Conservation (phyloP, 345 rosid species). For the Aethionema arabicum region DNA sequence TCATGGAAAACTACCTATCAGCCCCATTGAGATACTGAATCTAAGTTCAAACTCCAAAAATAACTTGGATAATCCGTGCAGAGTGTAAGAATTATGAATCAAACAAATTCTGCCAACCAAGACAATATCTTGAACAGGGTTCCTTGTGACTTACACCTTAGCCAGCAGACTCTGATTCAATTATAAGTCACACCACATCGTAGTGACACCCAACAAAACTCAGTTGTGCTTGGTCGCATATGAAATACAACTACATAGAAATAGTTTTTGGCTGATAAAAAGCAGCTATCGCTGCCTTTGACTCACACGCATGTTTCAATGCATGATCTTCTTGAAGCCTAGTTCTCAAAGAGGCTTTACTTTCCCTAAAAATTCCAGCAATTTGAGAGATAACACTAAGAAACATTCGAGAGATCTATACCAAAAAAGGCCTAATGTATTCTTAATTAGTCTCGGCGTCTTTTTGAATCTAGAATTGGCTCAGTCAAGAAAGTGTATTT, state of each 20-base stretch:
- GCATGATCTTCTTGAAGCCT: too few species aligned
- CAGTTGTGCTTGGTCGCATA: background rate
- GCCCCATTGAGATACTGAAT: background rate
- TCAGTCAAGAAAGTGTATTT: background rate
- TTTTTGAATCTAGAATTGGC: background rate
- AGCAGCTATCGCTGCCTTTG: too few species aligned
- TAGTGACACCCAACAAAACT: constrained; percentile 1
- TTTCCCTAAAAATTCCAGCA: too few species aligned
- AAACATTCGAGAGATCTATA: too few species aligned
- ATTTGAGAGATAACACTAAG: too few species aligned
- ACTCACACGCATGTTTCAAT: too few species aligned
- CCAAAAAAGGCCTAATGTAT: too few species aligned
- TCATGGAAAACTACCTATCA: background rate
- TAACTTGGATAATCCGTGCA: background rate
- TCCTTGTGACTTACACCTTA: too few species aligned
- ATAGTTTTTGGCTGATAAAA: background rate
- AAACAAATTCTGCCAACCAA: background rate
- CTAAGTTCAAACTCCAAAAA: constrained; percentile 1
- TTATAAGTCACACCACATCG: background rate
- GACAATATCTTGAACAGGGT: background rate
- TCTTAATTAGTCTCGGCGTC: background rate
- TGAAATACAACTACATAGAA: background rate
- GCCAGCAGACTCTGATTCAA: background rate
- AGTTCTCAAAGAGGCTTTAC: too few species aligned
- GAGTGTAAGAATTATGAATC: background rate